Evolutionary conservation across 116 monocot genomes (phyloP).

Genomic region (Zostera marina): DNA sequence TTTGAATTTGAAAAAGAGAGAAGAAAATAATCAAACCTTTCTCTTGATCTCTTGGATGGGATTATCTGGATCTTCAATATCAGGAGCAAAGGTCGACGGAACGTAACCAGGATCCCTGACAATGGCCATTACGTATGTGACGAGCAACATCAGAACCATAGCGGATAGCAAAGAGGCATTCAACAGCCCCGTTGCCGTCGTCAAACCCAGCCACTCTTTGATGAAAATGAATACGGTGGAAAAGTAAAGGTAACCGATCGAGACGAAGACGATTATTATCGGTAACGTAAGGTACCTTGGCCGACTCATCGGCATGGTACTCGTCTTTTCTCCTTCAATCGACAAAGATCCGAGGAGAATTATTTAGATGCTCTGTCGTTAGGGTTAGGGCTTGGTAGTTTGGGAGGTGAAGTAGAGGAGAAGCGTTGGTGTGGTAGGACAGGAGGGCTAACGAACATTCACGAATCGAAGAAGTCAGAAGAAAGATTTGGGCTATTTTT

Average conservation of each 20-base stretch:
- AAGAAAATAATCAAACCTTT: conserved; percentile 10
- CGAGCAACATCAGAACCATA: conserved; percentile 12
- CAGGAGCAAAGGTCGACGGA: conserved; percentile 20
- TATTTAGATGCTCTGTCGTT: neutral
- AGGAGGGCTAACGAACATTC: neutral
- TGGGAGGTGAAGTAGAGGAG: neutral
- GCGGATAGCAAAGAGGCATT: conserved; percentile 6
- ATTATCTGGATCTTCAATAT: conserved; percentile 15
- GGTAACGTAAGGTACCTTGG: conserved; percentile 16
- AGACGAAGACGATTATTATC: conserved; percentile 12
- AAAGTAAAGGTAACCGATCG: conserved; percentile 25
- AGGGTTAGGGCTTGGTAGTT: neutral
- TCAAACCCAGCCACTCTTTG: conserved; percentile 21
- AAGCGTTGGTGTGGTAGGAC: neutral
- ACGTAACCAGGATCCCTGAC: conserved; percentile 22
- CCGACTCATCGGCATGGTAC: conserved; percentile 9
- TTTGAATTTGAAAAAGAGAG: too few species aligned
- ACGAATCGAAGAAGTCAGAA: too few species aligned
- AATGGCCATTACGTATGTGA: conserved; percentile 22
- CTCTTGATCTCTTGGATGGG: conserved; percentile 31
- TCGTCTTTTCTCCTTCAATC: neutral
- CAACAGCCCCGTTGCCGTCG: conserved; percentile 18
- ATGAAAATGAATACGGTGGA: conserved; percentile 32
- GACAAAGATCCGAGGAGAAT: neutral
- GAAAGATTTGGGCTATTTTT: neutral